phyloP scores from a whole-genome alignment of 495 filamentous ascomycete genomes.

The Hypoxylon intermedium region DNA sequence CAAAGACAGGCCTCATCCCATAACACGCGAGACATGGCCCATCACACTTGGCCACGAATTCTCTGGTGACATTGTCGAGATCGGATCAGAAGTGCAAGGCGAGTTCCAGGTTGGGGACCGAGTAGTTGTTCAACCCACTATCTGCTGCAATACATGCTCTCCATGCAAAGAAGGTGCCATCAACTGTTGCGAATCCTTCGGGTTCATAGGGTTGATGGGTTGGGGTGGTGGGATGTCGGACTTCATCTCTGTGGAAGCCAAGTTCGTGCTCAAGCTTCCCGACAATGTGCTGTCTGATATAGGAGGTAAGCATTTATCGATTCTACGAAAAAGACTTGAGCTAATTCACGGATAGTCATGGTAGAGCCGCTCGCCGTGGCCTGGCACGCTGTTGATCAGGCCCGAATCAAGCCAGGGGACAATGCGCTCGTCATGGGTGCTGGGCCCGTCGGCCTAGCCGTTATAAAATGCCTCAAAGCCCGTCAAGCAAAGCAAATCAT shows the following conservation, averaged over 20 bases:
- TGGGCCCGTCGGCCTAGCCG: slow-evolving; percentile 66
- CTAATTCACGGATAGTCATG: slow-evolving; percentile 45
- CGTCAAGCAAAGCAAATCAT: slow-evolving; percentile 59
- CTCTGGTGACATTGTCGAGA: slow-evolving; percentile 63
- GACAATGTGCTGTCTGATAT: slow-evolving; percentile 59
- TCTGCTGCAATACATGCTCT: slow-evolving; percentile 63
- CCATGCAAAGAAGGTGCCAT: slow-evolving; percentile 57
- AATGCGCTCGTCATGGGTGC: slow-evolving; percentile 64
- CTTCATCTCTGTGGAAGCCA: slow-evolving; percentile 58
- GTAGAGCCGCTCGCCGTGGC: slow-evolving; percentile 68
- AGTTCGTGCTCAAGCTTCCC: slow-evolving; percentile 53
- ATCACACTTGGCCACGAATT: slow-evolving; percentile 70
- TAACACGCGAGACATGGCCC: not conserved
- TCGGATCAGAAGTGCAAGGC: slow-evolving; percentile 58
- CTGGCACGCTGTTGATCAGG: slow-evolving; percentile 63
- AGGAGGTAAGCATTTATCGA: slow-evolving; percentile 34
- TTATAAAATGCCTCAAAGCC: slow-evolving; percentile 62
- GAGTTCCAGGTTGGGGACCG: slow-evolving; percentile 60
- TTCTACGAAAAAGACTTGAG: not conserved
- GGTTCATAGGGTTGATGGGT: slow-evolving; percentile 66
- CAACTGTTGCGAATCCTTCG: slow-evolving; percentile 65
- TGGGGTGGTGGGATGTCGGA: slow-evolving; percentile 67
- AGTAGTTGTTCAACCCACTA: slow-evolving; percentile 65
- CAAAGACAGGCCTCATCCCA: slow-evolving; percentile 53
- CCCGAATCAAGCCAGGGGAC: slow-evolving; percentile 48